Conservation (phyloP, 495 filamentous ascomycete species). For the Immersiella caudata region DNA sequence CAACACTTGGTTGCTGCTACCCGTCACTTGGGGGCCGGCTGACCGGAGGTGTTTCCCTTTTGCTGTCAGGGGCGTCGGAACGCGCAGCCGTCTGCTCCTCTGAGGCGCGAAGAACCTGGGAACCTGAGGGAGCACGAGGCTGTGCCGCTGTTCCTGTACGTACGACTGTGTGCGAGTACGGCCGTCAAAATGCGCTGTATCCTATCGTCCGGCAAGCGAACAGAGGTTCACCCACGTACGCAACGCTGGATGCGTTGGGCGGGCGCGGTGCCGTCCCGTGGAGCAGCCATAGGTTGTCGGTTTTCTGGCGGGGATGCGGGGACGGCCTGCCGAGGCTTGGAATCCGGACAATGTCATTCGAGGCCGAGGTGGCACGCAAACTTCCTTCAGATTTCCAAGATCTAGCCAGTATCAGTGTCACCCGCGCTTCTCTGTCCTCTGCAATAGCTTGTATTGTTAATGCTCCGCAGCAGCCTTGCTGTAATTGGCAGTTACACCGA, state of each 20-base stretch:
- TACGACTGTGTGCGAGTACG: slow-evolving; percentile 8
- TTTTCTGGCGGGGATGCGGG: not conserved
- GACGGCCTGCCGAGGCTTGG: not conserved
- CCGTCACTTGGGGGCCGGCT: slow-evolving; percentile 8
- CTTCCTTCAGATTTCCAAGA: not conserved
- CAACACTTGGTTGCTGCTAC: not conserved
- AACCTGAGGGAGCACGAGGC: slow-evolving; percentile 2
- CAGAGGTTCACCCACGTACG: not conserved
- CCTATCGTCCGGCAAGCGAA: not conserved
- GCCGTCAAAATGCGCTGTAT: slow-evolving; percentile 5
- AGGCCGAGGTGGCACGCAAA: slow-evolving; percentile 4
- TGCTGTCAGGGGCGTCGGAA: slow-evolving; percentile 11
- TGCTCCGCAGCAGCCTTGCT: slow-evolving; percentile 18
- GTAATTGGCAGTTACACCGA: slow-evolving; percentile 17
- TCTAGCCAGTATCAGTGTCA: not conserved
- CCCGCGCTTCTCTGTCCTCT: not conserved
- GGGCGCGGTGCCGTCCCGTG: not conserved
- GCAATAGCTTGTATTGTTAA: slow-evolving; percentile 16
- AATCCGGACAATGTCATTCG: not conserved
- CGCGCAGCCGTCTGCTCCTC: slow-evolving; percentile 9
- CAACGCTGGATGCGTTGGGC: not conserved
- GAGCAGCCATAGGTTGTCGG: not conserved
- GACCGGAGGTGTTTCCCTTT: slow-evolving; percentile 5
- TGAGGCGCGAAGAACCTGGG: slow-evolving; percentile 5
- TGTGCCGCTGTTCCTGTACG: slow-evolving; percentile 10